A percentile compares a stretch with the other conserved stretches of the same genome.
phyloP scores from a whole-genome alignment of 208 protist genomes.

The Leishmania tarentolae region DNA sequence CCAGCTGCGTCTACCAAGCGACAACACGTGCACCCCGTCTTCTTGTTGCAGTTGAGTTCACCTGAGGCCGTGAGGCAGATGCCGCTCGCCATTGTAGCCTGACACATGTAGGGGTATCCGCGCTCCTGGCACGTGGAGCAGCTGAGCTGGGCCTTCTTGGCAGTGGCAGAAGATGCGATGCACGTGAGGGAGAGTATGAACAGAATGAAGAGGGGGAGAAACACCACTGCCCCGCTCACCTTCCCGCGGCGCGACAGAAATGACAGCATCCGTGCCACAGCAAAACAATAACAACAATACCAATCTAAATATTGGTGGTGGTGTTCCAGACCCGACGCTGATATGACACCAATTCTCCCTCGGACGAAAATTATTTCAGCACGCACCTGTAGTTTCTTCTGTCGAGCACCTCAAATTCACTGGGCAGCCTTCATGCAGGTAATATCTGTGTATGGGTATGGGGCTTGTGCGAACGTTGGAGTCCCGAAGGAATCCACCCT shows the following conservation, averaged over 20 bases:
- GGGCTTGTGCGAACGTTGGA: not conserved
- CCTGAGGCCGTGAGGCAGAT: conserved; percentile 28
- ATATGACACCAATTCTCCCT: not conserved
- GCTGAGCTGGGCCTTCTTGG: not conserved
- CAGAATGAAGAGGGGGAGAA: not conserved
- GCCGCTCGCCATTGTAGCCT: conserved; percentile 27
- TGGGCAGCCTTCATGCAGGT: not conserved
- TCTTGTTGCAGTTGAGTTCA: conserved; percentile 21
- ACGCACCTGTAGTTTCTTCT: not conserved
- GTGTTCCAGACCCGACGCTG: not conserved
- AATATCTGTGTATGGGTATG: not conserved
- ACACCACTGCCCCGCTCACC: not conserved
- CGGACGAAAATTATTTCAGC: not conserved
- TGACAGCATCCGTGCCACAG: not conserved
- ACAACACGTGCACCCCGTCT: conserved; percentile 39
- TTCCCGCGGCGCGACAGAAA: not conserved
- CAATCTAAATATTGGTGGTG: not conserved
- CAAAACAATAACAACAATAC: not conserved
- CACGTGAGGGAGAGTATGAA: not conserved
- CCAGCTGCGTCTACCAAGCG: conserved; percentile 24
- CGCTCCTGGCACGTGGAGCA: conserved; percentile 42
- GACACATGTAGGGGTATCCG: conserved; percentile 58
- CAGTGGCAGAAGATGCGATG: not conserved
- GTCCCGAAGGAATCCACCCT: not conserved
- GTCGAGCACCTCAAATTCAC: not conserved